phyloP scores from a whole-genome alignment of 768 basidiomycete species.

The Hygrophoropsis aurantiaca region DNA sequence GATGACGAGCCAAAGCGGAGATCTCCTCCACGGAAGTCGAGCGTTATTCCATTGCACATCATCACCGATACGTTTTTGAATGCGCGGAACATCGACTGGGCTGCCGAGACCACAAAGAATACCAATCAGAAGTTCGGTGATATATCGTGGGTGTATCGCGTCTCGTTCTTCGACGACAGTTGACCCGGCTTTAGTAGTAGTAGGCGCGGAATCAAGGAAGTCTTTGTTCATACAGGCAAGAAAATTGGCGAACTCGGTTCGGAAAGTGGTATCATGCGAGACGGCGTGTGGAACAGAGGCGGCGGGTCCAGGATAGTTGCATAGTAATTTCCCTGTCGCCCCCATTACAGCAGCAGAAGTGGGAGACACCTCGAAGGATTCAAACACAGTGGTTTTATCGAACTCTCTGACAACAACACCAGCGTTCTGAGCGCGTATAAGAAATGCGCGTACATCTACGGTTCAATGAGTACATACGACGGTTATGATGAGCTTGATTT shows the following conservation, averaged over 20 bases:
- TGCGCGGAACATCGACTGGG: slow-evolving; percentile 16
- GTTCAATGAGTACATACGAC: not conserved
- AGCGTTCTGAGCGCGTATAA: slow-evolving; percentile 47
- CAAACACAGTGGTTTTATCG: slow-evolving; percentile 30
- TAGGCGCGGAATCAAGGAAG: slow-evolving; percentile 23
- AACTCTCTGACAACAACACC: slow-evolving; percentile 38
- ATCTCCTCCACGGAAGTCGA: slow-evolving; percentile 42
- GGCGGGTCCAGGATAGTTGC: slow-evolving; percentile 47
- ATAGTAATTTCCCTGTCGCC: slow-evolving; percentile 39
- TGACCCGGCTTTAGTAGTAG: slow-evolving; percentile 36
- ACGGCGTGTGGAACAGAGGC: slow-evolving; percentile 30
- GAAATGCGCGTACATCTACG: slow-evolving; percentile 37
- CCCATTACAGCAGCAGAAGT: slow-evolving; percentile 31
- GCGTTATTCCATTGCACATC: slow-evolving; percentile 24
- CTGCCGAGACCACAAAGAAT: slow-evolving; percentile 38
- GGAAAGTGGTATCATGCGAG: slow-evolving; percentile 30
- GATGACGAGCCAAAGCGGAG: slow-evolving; percentile 49
- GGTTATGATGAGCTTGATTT: not conserved
- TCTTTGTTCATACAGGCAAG: slow-evolving; percentile 34
- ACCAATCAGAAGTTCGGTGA: slow-evolving; percentile 45
- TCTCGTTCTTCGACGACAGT: slow-evolving; percentile 18
- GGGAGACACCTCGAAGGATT: slow-evolving; percentile 47
- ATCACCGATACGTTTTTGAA: slow-evolving; percentile 33
- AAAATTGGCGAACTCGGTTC: slow-evolving; percentile 35
- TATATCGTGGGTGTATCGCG: slow-evolving; percentile 39